Evolutionary conservation across 352 stramenopile species (phyloP).

Genomic region (Phytophthora pinifolia): DNA sequence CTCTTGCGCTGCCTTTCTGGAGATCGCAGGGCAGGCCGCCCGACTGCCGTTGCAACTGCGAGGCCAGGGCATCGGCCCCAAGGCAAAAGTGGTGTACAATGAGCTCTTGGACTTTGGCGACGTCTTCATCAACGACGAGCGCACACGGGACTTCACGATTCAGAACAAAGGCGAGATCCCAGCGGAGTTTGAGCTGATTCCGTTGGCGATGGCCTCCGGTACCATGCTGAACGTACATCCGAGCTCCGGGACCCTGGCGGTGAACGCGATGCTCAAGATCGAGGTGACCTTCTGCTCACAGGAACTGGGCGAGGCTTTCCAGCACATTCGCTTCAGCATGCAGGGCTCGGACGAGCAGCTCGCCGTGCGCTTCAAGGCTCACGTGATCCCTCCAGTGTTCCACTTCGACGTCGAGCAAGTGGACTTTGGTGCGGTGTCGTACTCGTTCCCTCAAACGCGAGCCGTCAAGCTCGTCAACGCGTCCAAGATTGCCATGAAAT

Average conservation of each 20-base stretch:
- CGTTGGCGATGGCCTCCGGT: constrained; percentile 35
- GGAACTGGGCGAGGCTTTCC: constrained; percentile 85
- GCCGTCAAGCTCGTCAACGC: constrained; percentile 90
- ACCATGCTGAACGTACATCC: constrained; percentile 51
- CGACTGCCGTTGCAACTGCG: constrained; percentile 89
- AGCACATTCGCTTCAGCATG: constrained; percentile 85
- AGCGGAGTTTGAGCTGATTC: constrained; percentile 69
- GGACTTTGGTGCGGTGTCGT: constrained; percentile 93
- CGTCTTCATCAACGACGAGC: constrained; percentile 91
- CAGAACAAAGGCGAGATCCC: constrained; percentile 95
- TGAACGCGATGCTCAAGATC: constrained; percentile 85
- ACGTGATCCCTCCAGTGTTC: constrained; percentile 93
- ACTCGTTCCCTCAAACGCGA: constrained; percentile 84
- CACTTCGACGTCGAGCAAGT: constrained; percentile 90
- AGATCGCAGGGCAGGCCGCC: constrained; percentile 88
- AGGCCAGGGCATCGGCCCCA: constrained; percentile 91
- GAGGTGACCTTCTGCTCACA: constrained; percentile 87
- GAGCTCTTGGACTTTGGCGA: constrained; percentile 94
- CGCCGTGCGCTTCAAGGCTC: constrained; percentile 81
- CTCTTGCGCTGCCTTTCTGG: constrained; percentile 80
- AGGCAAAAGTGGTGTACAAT: constrained; percentile 93
- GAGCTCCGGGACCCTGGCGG: constrained; percentile 49
- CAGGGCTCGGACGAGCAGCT: constrained; percentile 88
- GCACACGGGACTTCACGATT: constrained; percentile 90
- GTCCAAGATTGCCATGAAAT: constrained; percentile 93